Evolutionary conservation across 495 filamentous ascomycete species (phyloP).

Genomic region (Penicillium longicatenatum): DNA sequence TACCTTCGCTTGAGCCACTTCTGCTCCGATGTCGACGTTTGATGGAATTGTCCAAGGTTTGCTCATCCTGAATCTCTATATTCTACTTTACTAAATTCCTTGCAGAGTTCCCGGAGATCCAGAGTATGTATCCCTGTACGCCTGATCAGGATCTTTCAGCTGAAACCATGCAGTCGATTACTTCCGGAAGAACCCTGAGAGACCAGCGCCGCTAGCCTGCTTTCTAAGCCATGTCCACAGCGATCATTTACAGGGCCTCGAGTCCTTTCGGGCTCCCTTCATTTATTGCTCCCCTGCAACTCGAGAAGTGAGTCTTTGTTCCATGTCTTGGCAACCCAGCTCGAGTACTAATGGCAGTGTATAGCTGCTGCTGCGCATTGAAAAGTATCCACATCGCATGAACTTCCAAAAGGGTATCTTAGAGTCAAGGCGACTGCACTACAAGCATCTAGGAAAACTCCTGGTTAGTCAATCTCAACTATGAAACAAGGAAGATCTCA

Average conservation of each 20-base stretch:
- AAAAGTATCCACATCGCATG: slow-evolving; percentile 75
- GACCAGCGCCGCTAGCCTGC: slow-evolving; percentile 71
- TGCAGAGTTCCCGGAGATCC: slow-evolving; percentile 45
- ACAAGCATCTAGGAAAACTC: slow-evolving; percentile 72
- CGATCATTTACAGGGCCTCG: slow-evolving; percentile 84
- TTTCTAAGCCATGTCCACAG: slow-evolving; percentile 94
- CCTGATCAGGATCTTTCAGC: not conserved
- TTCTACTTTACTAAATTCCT: slow-evolving; percentile 14
- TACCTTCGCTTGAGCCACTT: not conserved
- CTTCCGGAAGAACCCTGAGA: slow-evolving; percentile 63
- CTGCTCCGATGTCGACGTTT: slow-evolving; percentile 72
- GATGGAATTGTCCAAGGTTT: slow-evolving; percentile 65
- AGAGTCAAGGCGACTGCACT: slow-evolving; percentile 66
- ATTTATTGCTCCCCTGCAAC: slow-evolving; percentile 90
- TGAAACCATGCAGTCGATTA: slow-evolving; percentile 65
- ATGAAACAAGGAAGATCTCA: slow-evolving; percentile 1
- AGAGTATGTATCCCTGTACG: slow-evolving; percentile 30
- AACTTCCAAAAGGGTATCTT: slow-evolving; percentile 79
- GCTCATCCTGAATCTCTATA: not conserved
- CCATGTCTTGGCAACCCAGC: not conserved
- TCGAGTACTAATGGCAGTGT: slow-evolving; percentile 4
- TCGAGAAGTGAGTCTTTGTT: slow-evolving; percentile 56
- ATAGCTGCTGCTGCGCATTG: slow-evolving; percentile 67
- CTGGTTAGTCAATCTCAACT: slow-evolving; percentile 43
- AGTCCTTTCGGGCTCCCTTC: slow-evolving; percentile 73